Conservation (phyloP, 768 basidiomycete genomes). For the Suillus ampliporus region DNA sequence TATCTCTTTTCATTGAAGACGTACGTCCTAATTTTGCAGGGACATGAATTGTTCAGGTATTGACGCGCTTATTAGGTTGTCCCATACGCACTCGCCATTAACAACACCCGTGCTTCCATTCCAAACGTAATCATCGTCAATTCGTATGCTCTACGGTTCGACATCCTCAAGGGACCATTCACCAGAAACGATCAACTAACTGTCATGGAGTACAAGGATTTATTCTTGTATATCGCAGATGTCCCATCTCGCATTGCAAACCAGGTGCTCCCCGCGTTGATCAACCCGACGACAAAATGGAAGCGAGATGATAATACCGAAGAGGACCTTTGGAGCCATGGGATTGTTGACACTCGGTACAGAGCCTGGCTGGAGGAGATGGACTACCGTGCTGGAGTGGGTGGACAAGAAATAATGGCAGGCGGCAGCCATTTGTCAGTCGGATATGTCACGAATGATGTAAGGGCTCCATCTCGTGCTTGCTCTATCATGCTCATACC, state of each 20-base stretch:
- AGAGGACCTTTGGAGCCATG: conserved; percentile 41
- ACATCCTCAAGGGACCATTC: conserved; percentile 72
- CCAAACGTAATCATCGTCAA: conserved; percentile 72
- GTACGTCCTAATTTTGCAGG: conserved; percentile 30
- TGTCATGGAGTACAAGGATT: conserved; percentile 68
- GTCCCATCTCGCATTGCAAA: conserved; percentile 57
- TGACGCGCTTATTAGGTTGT: conserved; percentile 44
- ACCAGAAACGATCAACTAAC: conserved; percentile 84
- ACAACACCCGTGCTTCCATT: conserved; percentile 64
- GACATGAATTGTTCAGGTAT: not conserved
- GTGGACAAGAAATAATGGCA: conserved; percentile 43
- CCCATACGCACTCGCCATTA: conserved; percentile 60
- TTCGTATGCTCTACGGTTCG: conserved; percentile 68
- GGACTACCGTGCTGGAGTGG: conserved; percentile 44
- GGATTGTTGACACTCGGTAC: conserved; percentile 56
- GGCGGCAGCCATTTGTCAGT: conserved; percentile 61
- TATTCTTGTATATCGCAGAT: conserved; percentile 65
- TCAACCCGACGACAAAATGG: conserved; percentile 46
- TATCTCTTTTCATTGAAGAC: conserved; percentile 61
- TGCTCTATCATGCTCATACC: not conserved
- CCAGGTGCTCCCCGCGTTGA: conserved; percentile 57
- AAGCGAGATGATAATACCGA: conserved; percentile 29
- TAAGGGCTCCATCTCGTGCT: conserved; percentile 36
- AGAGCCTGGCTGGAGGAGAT: conserved; percentile 63
- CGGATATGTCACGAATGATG: conserved; percentile 79